Conservation (phyloP, 139 green algal species). For the Ettlia oleoabundans region DNA sequence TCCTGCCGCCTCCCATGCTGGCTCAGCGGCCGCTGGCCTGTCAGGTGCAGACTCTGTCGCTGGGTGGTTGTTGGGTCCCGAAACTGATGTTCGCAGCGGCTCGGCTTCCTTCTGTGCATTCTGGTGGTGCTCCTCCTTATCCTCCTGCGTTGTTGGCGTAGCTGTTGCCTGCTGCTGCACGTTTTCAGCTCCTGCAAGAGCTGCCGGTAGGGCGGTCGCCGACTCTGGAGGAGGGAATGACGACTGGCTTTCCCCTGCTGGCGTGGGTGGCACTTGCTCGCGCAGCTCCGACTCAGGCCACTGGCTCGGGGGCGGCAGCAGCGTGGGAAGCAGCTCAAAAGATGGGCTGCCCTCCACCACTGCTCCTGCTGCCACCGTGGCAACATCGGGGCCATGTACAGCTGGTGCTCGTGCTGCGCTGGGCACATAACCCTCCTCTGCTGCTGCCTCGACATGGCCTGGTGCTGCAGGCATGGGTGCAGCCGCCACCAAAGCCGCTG, state of each 20-base stretch:
- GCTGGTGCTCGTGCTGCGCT: too few species aligned
- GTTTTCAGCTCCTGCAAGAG: too few species aligned
- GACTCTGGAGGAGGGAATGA: too few species aligned
- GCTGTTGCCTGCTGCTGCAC: too few species aligned
- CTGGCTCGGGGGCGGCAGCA: constrained; percentile 18
- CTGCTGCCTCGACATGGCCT: background rate
- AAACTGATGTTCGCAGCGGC: too few species aligned
- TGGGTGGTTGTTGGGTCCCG: too few species aligned
- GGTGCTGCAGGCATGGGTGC: background rate
- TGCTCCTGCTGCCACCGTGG: background rate
- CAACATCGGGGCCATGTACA: background rate
- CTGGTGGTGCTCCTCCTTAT: too few species aligned
- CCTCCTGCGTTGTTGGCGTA: too few species aligned
- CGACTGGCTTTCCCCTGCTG: background rate
- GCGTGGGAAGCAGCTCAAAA: background rate
- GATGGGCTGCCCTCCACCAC: background rate
- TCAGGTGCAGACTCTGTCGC: too few species aligned
- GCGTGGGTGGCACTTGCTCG: constrained; percentile 14
- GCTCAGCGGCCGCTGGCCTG: background rate
- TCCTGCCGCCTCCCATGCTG: background rate
- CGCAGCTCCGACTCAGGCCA: constrained; percentile 2
- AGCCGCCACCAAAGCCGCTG: background rate
- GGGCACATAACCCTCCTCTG: too few species aligned
- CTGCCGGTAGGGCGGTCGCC: background rate
- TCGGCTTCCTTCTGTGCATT: background rate